Conservation (phyloP, 2,329 filamentous ascomycete species). For the Phaeosphaeriaceae sp. region DNA sequence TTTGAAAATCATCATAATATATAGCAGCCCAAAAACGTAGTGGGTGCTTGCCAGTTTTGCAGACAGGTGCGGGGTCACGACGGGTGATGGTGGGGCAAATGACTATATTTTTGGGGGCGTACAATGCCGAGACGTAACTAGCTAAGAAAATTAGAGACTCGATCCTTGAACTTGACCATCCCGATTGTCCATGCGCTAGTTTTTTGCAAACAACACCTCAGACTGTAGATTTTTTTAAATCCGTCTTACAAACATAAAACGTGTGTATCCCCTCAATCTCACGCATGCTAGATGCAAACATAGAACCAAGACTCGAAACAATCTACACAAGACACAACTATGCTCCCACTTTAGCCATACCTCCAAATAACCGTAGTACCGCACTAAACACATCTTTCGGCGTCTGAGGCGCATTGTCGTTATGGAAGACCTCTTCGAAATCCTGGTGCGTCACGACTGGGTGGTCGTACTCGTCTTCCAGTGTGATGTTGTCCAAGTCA, state of each 20-base stretch:
- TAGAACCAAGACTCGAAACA: too few species aligned
- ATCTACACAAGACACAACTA: slow-evolving; percentile 8
- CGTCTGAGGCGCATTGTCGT: slow-evolving; percentile 19
- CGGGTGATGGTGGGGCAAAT: too few species aligned
- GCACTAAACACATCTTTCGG: slow-evolving; percentile 23
- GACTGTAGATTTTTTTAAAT: too few species aligned
- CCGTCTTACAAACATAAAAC: background rate
- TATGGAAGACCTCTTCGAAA: slow-evolving; percentile 25
- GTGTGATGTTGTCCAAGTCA: slow-evolving; percentile 15
- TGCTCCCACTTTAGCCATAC: slow-evolving; percentile 14
- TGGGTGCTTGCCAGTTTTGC: too few species aligned
- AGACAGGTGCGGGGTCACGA: too few species aligned
- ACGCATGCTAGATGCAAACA: background rate
- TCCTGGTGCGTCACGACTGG: slow-evolving; percentile 22
- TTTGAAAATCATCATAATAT: background rate
- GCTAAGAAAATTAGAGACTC: too few species aligned
- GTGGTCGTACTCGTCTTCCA: slow-evolving; percentile 18
- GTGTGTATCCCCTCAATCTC: too few species aligned
- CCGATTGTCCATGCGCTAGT: background rate
- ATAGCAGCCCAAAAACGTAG: background rate
- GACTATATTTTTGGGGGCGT: too few species aligned
- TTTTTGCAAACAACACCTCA: too few species aligned
- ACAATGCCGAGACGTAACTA: too few species aligned
- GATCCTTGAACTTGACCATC: background rate
- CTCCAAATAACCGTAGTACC: slow-evolving; percentile 22